These are phyloP conservation scores for Phytophthora litchii DNA, from an alignment of 352 stramenopile species.

Conservation along the genomic window DNA sequence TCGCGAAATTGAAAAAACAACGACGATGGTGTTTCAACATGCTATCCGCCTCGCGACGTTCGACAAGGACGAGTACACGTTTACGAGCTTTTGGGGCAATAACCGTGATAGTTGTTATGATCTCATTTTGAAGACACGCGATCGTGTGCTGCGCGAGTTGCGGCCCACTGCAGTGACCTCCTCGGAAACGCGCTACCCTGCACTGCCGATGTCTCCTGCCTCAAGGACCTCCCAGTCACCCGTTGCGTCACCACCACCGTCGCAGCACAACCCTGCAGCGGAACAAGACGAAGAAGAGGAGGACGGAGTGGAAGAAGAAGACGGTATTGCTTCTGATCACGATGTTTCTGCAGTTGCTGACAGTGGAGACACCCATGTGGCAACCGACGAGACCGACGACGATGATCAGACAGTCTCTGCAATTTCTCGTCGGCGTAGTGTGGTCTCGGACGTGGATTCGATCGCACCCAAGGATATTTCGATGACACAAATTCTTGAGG, in stretches of 20 bases:
- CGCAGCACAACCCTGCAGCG: conserved; percentile 3
- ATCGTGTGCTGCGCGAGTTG: conserved; percentile 50
- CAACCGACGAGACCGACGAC: conserved; percentile 6
- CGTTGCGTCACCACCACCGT: conserved; percentile 1
- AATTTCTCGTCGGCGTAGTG: conserved; percentile 35
- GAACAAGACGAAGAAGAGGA: conserved; percentile 23
- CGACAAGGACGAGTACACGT: conserved; percentile 81
- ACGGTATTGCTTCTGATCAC: conserved; percentile 4
- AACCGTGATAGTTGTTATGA: conserved; percentile 84
- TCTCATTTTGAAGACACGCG: conserved; percentile 69
- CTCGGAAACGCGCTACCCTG: conserved; percentile 15
- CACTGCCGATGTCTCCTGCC: conserved; percentile 21
- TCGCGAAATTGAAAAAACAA: conserved; percentile 80
- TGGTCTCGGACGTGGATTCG: conserved; percentile 68
- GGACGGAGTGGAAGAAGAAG: conserved; percentile 8
- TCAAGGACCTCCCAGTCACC: conserved; percentile 4
- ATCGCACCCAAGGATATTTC: conserved; percentile 73
- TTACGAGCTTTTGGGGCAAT: conserved; percentile 86
- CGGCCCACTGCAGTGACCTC: conserved; percentile 21
- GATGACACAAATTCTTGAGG: conserved; percentile 73
- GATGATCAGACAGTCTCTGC: conserved; percentile 16
- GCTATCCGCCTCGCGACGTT: conserved; percentile 71
- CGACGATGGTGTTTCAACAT: conserved; percentile 82
- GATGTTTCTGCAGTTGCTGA: conserved; percentile 4
- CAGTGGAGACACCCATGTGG: conserved; percentile 3